Percentiles rank a stretch among this genome's conserved stretches.
phyloP scores from a whole-genome alignment of 176 grass and related monocot genomes.

The maize (Zea mays) region DNA sequence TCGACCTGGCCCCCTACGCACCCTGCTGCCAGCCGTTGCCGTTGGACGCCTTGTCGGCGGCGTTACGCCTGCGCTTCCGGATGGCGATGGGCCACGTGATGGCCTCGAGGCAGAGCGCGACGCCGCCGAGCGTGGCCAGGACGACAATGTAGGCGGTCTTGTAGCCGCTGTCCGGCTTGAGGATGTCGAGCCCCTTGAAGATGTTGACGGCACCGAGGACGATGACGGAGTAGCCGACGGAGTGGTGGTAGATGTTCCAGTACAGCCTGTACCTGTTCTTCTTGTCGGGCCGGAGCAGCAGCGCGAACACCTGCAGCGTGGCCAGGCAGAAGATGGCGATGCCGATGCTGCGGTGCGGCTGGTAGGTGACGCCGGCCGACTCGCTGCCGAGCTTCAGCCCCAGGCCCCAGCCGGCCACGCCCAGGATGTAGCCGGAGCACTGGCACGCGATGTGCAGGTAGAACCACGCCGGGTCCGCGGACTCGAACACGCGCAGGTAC shows the following conservation, averaged over 20 bases:
- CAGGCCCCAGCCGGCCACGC: conserved; percentile 87
- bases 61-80: conserved; percentile 34
- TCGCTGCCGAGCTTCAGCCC: conserved; percentile 92
- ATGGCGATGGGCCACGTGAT: conserved; percentile 75
- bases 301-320: conserved; percentile 88
- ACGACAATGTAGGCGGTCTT: conserved; percentile 72
- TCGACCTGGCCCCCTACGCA: conserved; percentile 11
- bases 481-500: conserved; percentile 73
- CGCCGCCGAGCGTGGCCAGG: conserved; percentile 52
- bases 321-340: conserved; percentile 77
- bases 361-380: conserved; percentile 55
- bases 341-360: conserved; percentile 67
- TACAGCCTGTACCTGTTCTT: conserved; percentile 87
- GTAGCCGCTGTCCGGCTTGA: conserved; percentile 64
- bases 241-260: conserved; percentile 91
- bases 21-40: conserved; percentile 31
- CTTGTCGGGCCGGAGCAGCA: conserved; percentile 79
- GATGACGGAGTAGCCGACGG: conserved; percentile 76
- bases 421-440: conserved; percentile 70
- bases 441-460: conserved; percentile 91
- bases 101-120: conserved; percentile 65
- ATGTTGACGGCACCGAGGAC: conserved; percentile 63
- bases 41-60: conserved; percentile 37
- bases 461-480: conserved; percentile 86
- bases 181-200: conserved; percentile 86